Conservation (phyloP, 208 protist genomes). For the Spongospora subterranea region DNA sequence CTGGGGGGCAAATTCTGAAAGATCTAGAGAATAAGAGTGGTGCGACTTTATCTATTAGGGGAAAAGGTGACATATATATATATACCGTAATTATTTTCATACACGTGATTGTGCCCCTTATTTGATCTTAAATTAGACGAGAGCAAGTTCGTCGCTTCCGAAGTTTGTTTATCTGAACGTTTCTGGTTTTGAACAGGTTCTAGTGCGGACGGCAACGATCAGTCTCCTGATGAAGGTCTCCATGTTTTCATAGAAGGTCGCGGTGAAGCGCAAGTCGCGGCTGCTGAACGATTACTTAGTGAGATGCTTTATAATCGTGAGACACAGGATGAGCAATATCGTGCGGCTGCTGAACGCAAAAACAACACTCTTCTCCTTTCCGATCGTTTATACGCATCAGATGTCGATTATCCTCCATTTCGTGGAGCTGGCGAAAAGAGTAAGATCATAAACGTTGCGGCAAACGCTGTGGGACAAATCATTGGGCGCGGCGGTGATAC, state of each 20-base stretch:
- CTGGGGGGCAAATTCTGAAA: not conserved
- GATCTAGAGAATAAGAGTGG: not conserved
- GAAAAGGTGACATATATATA: too few relatives aligned
- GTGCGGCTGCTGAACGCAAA: slow-evolving; percentile 12
- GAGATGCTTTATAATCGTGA: not conserved
- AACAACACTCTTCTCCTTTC: not conserved
- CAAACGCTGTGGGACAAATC: slow-evolving; percentile 35
- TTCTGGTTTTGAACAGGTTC: not conserved
- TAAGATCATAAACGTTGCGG: slow-evolving; percentile 23
- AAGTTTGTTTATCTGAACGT: too few relatives aligned
- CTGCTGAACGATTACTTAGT: not conserved
- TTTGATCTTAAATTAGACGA: too few relatives aligned
- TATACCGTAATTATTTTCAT: too few relatives aligned
- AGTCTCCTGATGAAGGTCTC: slow-evolving; percentile 14
- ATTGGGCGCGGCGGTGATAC: slow-evolving; percentile 54
- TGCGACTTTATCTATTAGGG: not conserved
- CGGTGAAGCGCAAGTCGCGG: not conserved
- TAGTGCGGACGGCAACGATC: not conserved
- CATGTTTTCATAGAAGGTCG: not conserved
- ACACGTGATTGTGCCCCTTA: not conserved
- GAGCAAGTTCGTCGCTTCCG: too few relatives aligned
- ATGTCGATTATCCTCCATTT: slow-evolving; percentile 24
- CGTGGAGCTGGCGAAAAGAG: slow-evolving; percentile 4
- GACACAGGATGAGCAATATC: not conserved
- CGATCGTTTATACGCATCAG: slow-evolving; percentile 23